These are phyloP conservation scores for Candida stauntonica DNA, from an alignment of 805 yeast genomes.

Conservation along the genomic window DNA sequence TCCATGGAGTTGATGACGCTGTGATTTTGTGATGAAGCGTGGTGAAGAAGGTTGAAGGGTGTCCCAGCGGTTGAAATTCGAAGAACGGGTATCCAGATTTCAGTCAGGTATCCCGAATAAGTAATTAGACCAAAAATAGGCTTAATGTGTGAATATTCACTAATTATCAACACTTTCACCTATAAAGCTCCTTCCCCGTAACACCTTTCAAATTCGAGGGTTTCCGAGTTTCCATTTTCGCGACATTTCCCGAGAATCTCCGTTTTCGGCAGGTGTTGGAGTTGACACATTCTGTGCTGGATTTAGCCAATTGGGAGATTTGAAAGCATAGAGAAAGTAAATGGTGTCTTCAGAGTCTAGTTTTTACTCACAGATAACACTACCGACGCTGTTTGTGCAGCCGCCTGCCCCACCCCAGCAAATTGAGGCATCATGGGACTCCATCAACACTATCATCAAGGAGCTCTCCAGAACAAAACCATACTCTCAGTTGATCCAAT, in stretches of 20 bases:
- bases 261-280: not conserved
- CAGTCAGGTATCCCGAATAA: not conserved
- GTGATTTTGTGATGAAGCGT: not conserved
- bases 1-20: not conserved
- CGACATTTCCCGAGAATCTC: not conserved
- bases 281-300: not conserved
- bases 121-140: not conserved
- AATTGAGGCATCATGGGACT: not conserved
- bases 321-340: not conserved
- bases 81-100: not conserved
- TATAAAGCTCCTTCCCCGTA: not conserved
- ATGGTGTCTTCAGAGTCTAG: not conserved
- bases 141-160: too few species aligned
- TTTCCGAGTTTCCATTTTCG: not conserved
- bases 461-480: conserved; percentile 1
- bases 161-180: too few species aligned
- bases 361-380: conserved; percentile 6
- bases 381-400: conserved; percentile 12
- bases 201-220: not conserved
- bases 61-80: too few species aligned
- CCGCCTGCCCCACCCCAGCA: conserved; percentile 8
- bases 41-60: too few species aligned
- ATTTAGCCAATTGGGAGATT: too few species aligned
- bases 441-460: conserved; percentile 4
- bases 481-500: conserved; percentile 10